Base-by-base conservation (phyloP, 345 rosid genomes). In the Acer saccharum region DNA sequence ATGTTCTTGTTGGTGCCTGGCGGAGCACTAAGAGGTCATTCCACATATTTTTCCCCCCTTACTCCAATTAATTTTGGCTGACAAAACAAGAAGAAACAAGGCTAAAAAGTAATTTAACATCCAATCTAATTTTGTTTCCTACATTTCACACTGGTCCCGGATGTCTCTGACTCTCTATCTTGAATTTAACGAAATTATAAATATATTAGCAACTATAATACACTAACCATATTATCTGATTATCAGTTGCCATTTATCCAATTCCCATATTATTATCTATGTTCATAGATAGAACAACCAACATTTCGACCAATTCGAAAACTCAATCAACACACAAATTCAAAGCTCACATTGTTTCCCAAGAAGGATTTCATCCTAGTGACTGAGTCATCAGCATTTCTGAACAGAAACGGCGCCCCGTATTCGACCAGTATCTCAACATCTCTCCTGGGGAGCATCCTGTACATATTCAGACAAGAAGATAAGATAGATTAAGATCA, bases 381-480 rank as follows among this genome's bases (percentile, higher is more conserved):
- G 14, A 81, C 74, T 2, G 98, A 89, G 48, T 87, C 93, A 17
- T 89, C 84, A 11, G 85, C 89, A 35, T 83, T 86, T 81, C 72
- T 87, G 76, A 96, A 96, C 80, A 92, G 78, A 74, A 83, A 87
- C 0, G 98, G 97, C 65, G 75, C 75, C 67, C 86, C 94, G 76
- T 86, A 87, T 68, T 77, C 84, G 46, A 90, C 92, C 74, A 96
- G 78, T 68, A 86, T 86, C 83, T 88, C 88, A 5, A 94, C 80
- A 41, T 94, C 97, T 69, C 86, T 88, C 87, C 86, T 87, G 29
- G 97, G 77, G 44, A 96, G 86, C 87, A 82, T 83, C 86, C 99
- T 96, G 73, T 55, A 80, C 16, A 79, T 18, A 58, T 48, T 29
- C 69, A 61, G 14, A 5, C 21, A 25, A 8, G 23, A 61, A 46